Conservation (phyloP, 2,329 filamentous ascomycete genomes). For the Ceratocystis alfenasii region DNA sequence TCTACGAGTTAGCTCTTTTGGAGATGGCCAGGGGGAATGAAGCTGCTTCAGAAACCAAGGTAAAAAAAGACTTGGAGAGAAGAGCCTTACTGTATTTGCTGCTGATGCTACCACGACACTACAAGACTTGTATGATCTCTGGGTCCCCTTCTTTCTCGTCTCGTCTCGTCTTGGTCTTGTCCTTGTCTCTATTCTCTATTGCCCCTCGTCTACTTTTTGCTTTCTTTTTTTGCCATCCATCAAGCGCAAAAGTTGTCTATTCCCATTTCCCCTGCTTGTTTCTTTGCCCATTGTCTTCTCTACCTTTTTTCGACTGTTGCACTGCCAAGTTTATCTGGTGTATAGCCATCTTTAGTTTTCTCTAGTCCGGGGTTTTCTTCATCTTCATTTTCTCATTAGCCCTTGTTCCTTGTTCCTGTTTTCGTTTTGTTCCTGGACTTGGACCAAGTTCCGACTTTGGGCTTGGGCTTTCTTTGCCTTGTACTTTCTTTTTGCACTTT, state of each 20-base stretch:
- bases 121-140: constrained; percentile 5
- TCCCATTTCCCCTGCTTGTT: neutral
- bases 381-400: neutral
- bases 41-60: neutral
- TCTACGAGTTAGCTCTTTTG: neutral
- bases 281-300: constrained; percentile 8
- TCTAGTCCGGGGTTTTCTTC: neutral
- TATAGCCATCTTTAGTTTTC: neutral
- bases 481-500: neutral
- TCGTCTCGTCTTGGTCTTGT: no score
- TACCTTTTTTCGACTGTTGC: neutral
- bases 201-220: neutral
- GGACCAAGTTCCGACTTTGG: neutral
- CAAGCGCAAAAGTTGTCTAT: neutral
- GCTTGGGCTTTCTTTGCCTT: neutral
- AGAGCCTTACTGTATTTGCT: no score
- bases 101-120: neutral
- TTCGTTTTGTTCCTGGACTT: constrained; percentile 2
- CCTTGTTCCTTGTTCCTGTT: constrained; percentile 9
- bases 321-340: no score
- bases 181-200: constrained; percentile 6
- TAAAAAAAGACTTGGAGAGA: no score
- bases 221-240: neutral
- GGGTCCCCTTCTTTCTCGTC: neutral
- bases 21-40: neutral